A percentile compares a stretch with the other conserved stretches of the same genome.
Conservation (phyloP, 345 rosid genomes). For the Euphorbia tirucalli region DNA sequence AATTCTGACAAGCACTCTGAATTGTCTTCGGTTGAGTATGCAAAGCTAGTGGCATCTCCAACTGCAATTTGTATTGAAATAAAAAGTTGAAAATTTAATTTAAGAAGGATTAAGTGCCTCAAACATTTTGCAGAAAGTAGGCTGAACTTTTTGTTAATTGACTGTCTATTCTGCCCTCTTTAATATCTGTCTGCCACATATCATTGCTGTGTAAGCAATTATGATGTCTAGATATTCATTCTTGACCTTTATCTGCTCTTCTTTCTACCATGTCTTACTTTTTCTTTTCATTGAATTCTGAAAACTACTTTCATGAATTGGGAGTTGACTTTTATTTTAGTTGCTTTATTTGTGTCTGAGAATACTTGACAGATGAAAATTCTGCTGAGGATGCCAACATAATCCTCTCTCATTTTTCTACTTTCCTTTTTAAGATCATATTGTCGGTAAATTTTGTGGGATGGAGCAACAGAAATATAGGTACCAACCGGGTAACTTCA, state of each 20-base stretch:
- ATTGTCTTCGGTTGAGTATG: slow-evolving; percentile 11
- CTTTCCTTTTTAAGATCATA: not conserved
- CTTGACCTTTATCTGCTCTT: not conserved
- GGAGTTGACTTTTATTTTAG: not conserved
- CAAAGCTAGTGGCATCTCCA: slow-evolving; percentile 14
- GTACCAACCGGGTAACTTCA: no score
- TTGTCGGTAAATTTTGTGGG: not conserved
- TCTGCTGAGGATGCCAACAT: not conserved
- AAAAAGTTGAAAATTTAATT: not conserved
- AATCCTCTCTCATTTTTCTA: slow-evolving; percentile 7
- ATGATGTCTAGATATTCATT: not conserved
- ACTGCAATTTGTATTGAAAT: slow-evolving; percentile 19
- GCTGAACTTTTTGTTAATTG: slow-evolving; percentile 2
- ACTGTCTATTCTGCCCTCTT: not conserved
- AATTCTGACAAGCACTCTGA: slow-evolving; percentile 30
- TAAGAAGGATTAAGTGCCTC: slow-evolving; percentile 5
- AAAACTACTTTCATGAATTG: not conserved
- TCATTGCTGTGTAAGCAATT: not conserved
- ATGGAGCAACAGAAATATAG: no score
- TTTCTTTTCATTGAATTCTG: not conserved
- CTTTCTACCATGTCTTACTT: not conserved
- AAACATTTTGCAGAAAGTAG: slow-evolving; percentile 8
- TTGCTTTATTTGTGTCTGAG: not conserved
- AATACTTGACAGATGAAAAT: not conserved
- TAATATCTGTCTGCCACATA: not conserved